Conservation (phyloP, 2,329 filamentous ascomycete genomes). For the Neopestalotiopsis clavispora region DNA sequence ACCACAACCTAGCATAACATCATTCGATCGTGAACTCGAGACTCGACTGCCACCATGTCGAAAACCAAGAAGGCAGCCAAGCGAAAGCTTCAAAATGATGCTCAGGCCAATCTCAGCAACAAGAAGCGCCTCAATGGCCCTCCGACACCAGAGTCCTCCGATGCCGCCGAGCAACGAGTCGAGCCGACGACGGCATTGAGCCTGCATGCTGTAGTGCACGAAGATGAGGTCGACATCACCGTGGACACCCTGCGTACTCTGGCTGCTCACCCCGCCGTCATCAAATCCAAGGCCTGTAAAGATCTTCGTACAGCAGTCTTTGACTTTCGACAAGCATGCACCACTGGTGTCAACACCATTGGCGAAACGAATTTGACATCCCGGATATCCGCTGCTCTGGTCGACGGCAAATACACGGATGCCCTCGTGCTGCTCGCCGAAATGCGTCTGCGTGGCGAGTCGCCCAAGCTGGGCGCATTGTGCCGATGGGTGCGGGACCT, state of each 20-base stretch:
- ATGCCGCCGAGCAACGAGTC: constrained; percentile 32
- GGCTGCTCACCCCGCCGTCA: constrained; percentile 62
- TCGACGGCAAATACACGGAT: constrained; percentile 69
- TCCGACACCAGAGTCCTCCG: constrained; percentile 41
- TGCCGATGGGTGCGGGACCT: constrained; percentile 76
- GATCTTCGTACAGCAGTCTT: constrained; percentile 70
- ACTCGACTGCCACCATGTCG: constrained; percentile 37
- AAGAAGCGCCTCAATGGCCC: constrained; percentile 36
- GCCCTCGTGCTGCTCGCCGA: constrained; percentile 69
- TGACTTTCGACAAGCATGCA: constrained; percentile 71
- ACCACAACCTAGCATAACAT: background rate
- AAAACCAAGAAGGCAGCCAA: constrained; percentile 50
- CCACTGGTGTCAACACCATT: constrained; percentile 65
- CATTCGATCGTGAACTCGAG: background rate
- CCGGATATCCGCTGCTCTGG: constrained; percentile 67
- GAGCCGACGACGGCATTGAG: constrained; percentile 47
- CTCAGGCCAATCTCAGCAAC: constrained; percentile 37
- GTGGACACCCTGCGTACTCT: constrained; percentile 67
- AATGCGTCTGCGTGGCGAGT: constrained; percentile 70
- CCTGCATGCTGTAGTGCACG: constrained; percentile 59
- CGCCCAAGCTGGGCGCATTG: constrained; percentile 70
- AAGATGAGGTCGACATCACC: constrained; percentile 70
- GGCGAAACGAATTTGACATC: constrained; percentile 68
- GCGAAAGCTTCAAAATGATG: constrained; percentile 44
- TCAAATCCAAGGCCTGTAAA: constrained; percentile 72